Percentiles rank a stretch among this genome's conserved stretches.
Evolutionary conservation across 2,329 filamentous ascomycete species (phyloP).

Genomic region (Hypoxylon sp.): DNA sequence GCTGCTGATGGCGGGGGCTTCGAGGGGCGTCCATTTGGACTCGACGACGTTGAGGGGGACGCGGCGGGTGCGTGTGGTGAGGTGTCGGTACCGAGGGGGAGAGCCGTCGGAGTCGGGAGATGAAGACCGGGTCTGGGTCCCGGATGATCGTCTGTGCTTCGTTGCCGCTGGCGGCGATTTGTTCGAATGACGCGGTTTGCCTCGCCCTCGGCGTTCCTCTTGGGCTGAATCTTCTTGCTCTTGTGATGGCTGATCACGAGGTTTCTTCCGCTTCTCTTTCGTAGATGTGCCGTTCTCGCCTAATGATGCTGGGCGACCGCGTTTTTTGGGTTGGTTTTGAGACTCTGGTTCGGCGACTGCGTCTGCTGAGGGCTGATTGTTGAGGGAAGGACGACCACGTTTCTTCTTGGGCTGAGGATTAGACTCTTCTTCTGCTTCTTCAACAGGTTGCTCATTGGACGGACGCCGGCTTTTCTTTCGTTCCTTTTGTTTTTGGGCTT

Average conservation of each 20-base stretch:
- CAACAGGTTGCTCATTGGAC: slow-evolving; percentile 9
- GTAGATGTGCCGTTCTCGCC: slow-evolving; percentile 33
- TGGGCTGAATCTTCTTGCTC: slow-evolving; percentile 29
- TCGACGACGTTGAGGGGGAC: slow-evolving; percentile 76
- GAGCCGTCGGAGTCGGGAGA: slow-evolving; percentile 49
- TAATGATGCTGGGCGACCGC: slow-evolving; percentile 42
- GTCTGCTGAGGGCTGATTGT: slow-evolving; percentile 33
- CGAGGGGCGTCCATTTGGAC: slow-evolving; percentile 75
- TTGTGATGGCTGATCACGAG: slow-evolving; percentile 31
- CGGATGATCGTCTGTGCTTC: slow-evolving; percentile 32
- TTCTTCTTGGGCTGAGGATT: slow-evolving; percentile 41
- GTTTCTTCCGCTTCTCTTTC: slow-evolving; percentile 37
- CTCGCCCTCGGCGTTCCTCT: slow-evolving; percentile 24
- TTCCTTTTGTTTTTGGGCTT: slow-evolving; percentile 22
- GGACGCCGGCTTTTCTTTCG: slow-evolving; percentile 33
- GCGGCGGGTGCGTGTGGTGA: slow-evolving; percentile 65
- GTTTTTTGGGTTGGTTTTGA: slow-evolving; percentile 40
- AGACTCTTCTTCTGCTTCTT: slow-evolving; percentile 37
- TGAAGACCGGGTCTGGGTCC: slow-evolving; percentile 42
- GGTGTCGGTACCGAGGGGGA: slow-evolving; percentile 62
- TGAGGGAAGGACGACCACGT: slow-evolving; percentile 51
- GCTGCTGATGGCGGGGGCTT: slow-evolving; percentile 67
- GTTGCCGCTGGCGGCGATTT: slow-evolving; percentile 23
- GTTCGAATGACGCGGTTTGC: slow-evolving; percentile 21
- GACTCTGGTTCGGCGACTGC: slow-evolving; percentile 26